These are phyloP conservation scores for Trematosphaeria pertusa DNA, from an alignment of 2,329 filamentous ascomycete species.

Conservation along the genomic window DNA sequence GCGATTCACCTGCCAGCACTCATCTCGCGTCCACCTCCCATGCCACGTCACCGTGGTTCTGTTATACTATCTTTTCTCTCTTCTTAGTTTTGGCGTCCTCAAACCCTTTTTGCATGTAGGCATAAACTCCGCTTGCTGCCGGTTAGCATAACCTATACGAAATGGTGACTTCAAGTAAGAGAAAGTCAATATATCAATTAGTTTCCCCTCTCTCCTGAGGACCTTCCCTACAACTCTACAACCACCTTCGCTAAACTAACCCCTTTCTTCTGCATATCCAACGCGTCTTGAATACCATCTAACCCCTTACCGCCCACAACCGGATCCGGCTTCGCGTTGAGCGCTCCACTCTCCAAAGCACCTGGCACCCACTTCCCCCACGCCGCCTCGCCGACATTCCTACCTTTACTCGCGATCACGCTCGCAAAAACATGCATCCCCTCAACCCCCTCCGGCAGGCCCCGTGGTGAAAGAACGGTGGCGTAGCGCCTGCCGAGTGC, in stretches of 20 bases:
- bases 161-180: no score
- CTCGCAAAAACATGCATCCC: slow-evolving; percentile 31
- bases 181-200: no score
- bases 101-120: no score
- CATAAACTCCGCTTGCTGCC: no score
- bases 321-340: slow-evolving; percentile 41
- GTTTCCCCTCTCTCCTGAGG: no score
- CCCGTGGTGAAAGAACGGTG: slow-evolving; percentile 29
- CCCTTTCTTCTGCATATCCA: slow-evolving; percentile 37
- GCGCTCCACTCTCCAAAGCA: slow-evolving; percentile 36
- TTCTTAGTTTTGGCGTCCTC: no score
- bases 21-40: no score
- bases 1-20: no score
- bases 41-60: no score
- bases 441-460: slow-evolving; percentile 35
- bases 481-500: slow-evolving; percentile 37
- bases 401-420: slow-evolving; percentile 27
- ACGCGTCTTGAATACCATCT: slow-evolving; percentile 35
- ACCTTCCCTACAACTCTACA: slow-evolving; percentile 31
- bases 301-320: slow-evolving; percentile 38
- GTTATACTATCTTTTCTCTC: no score
- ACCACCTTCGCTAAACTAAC: slow-evolving; percentile 46
- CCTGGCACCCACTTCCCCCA: slow-evolving; percentile 44
- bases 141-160: no score
- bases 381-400: slow-evolving; percentile 38